Base-by-base conservation (phyloP, 2,329 filamentous ascomycete genomes). In the Diplodia mutila region DNA sequence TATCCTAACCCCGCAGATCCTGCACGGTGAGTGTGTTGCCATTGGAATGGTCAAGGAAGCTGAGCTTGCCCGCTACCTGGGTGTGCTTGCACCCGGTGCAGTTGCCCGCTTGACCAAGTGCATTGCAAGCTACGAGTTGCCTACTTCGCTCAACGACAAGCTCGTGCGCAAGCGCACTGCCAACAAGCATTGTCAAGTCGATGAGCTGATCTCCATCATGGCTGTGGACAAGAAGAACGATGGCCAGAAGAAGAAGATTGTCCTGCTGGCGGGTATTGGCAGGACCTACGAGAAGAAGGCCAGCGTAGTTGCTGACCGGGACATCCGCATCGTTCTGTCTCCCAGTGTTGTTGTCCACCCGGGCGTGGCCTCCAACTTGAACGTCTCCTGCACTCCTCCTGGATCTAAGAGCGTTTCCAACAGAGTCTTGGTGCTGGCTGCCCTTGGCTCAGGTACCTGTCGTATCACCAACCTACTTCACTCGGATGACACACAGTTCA, bases 1-100 rank as follows among this genome's bases (percentile, higher is more conserved):
- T 32, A 93, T 99, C 54, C 85, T 98, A 51, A 97, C 96, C 0
- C 95, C 95, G 0, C 94, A 99, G 79, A 89, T 99, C 46, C 87
- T 99, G 7, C 95, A 99, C 75, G 95, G 95, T 69, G 95, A 99
- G 78, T 93, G 92, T 70, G 94, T 99, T 12, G 93, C 95, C 25
- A 97, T 99, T 72, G 95, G 95, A 29, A 99, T 99, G 95, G 92
- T 98, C 69, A 97, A 96, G 78, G 95, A 99, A 80, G 95, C 94
- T 12, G 95, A 98, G 78, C 83, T 99, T 66, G 92, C 95, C 27
- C 90, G 95, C 67, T 92, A 94, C 78, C 85, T 99, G 1, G 95
- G 95, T 49, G 86, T 97, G 21, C 83, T 99, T 34, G 90, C 90
- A 61, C 92, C 92, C 6, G 91, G 91, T 66, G 95, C 94, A 37